These are phyloP conservation scores for Geranomyces michiganensis DNA, from an alignment of 192 early-diverging fungal species.

Conservation along the genomic window DNA sequence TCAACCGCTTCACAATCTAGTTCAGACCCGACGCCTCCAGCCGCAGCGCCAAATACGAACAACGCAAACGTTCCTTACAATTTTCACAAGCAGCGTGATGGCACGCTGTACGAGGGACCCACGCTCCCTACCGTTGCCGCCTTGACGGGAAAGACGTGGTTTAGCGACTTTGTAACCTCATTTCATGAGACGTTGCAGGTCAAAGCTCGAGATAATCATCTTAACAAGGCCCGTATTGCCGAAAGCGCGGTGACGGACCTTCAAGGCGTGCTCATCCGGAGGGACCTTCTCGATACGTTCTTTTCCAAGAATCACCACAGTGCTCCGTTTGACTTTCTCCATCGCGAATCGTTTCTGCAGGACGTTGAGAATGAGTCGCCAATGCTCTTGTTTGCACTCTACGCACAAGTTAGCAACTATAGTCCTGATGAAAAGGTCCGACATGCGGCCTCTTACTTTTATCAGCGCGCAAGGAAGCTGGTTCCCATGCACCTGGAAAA, in stretches of 20 bases:
- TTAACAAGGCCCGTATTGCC: not conserved
- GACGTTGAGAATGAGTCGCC: constrained; percentile 26
- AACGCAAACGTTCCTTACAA: not conserved
- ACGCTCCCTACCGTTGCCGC: constrained; percentile 12
- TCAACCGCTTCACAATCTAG: not conserved
- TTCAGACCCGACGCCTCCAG: not conserved
- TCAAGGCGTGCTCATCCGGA: not conserved
- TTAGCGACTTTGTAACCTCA: constrained; percentile 11
- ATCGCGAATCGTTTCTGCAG: constrained; percentile 16
- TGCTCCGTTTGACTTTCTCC: constrained; percentile 29
- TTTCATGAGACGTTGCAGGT: not conserved
- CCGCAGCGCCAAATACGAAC: not conserved
- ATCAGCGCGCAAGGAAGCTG: constrained; percentile 21
- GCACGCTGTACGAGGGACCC: not conserved
- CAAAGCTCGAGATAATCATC: not conserved
- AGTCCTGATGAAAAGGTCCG: not conserved
- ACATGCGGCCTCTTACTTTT: constrained; percentile 18
- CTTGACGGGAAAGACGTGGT: constrained; percentile 11
- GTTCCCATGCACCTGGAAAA: constrained; percentile 26
- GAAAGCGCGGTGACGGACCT: constrained; percentile 4
- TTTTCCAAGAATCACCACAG: not conserved
- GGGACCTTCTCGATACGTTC: constrained; percentile 17
- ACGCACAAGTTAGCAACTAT: constrained; percentile 1
- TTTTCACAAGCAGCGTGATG: not conserved
- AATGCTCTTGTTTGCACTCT: constrained; percentile 34